These are phyloP conservation scores for Penicillium palitans DNA, from an alignment of 2,329 filamentous ascomycete genomes.

Conservation along the genomic window DNA sequence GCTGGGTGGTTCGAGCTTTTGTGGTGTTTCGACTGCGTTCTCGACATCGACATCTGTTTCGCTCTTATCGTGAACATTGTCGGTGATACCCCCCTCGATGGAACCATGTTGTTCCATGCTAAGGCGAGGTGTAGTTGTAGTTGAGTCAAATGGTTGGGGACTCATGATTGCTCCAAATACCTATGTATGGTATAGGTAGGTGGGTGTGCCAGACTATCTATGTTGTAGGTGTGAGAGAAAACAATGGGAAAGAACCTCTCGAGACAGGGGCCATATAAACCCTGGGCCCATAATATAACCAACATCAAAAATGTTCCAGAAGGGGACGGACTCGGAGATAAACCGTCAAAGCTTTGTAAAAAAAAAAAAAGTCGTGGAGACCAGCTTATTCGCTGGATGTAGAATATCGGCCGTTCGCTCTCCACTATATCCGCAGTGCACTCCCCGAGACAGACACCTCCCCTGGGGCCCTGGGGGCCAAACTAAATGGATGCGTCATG, in stretches of 20 bases:
- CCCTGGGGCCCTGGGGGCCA: too few relatives aligned
- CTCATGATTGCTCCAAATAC: neutral
- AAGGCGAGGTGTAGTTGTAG: slow-evolving; percentile 19
- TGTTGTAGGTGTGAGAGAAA: neutral
- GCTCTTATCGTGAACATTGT: slow-evolving; percentile 5
- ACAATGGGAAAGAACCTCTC: neutral
- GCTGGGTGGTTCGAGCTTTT: slow-evolving; percentile 7
- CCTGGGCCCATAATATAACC: neutral
- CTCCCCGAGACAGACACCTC: neutral
- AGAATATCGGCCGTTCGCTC: neutral
- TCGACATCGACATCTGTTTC: slow-evolving; percentile 12
- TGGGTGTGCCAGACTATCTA: neutral
- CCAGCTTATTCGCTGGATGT: neutral
- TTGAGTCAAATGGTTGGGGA: slow-evolving; percentile 17
- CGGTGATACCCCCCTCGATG: neutral
- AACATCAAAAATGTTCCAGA: neutral
- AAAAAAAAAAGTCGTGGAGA: neutral
- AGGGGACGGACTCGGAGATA: neutral
- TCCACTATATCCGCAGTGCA: neutral
- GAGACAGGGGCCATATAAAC: neutral
- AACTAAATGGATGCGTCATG: neutral
- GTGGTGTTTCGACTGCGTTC: neutral
- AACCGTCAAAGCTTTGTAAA: neutral
- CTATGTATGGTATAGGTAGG: neutral
- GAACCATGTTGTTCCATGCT: slow-evolving; percentile 18